phyloP scores from a whole-genome alignment of 148 eudicot species.

The Nepenthes mirabilis region DNA sequence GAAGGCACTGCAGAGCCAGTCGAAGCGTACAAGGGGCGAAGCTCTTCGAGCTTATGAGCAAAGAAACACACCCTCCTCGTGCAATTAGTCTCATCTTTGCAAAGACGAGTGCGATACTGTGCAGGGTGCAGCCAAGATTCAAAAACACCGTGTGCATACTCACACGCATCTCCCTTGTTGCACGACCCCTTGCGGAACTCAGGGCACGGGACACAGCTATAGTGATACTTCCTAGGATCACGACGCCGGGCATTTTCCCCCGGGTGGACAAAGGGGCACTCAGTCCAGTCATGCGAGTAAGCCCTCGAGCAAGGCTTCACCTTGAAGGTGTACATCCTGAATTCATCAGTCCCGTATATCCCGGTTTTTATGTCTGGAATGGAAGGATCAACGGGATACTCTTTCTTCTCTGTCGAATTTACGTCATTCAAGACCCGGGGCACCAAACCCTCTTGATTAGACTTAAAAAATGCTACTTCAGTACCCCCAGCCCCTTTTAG shows the following conservation, averaged over 20 bases:
- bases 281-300: constrained; percentile 98
- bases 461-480: constrained; percentile 15
- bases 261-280: constrained; percentile 95
- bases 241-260: constrained; percentile 97
- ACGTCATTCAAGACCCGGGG: constrained; percentile 25
- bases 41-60: constrained; percentile 76
- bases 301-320: constrained; percentile 96
- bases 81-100: constrained; percentile 80
- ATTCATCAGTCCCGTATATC: constrained; percentile 79
- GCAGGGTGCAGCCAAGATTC: constrained; percentile 99
- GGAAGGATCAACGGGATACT: constrained; percentile 74
- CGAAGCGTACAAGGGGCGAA: constrained; percentile 82
- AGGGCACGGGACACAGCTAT: constrained; percentile 92
- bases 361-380: constrained; percentile 89
- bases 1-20: constrained; percentile 92
- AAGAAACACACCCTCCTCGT: constrained; percentile 80
- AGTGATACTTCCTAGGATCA: constrained; percentile 75
- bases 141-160: constrained; percentile 91
- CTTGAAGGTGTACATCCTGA: constrained; percentile 85
- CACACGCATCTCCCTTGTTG: constrained; percentile 70
- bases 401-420: constrained; percentile 56
- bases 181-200: constrained; percentile 81
- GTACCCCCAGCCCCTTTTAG: constrained; percentile 22
- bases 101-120: constrained; percentile 83
- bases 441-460: constrained; percentile 19